Base-by-base conservation (phyloP, 2,329 filamentous ascomycete species). In the Fusarium penzigii region DNA sequence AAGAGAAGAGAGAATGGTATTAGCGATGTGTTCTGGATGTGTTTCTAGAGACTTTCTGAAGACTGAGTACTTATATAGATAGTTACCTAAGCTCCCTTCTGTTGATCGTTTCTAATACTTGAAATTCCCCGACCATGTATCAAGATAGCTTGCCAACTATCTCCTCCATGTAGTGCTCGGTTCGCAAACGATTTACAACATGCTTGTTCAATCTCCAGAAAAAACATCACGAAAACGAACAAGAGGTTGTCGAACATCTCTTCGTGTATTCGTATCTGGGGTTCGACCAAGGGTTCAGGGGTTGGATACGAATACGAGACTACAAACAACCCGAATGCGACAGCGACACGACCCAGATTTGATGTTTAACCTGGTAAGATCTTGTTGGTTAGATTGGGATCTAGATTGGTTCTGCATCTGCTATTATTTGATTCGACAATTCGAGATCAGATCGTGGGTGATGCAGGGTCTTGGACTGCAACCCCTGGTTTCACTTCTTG, bases 151-250 rank as follows among this genome's bases (percentile, higher is more conserved):
- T 25, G 7, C 32, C 13, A 14, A 36, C 32, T 11, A 11, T 36
- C 5, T 14, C 4, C 13, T 36, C 13, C 32, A 36, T 36, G 10
- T 36, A 36, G 10, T 12, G 13, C 32, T 36, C 13, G 32, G 32
- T 14, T 36, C 10, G 32, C 32, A 36, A 36, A 5, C 13, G 10
- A 12, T 9, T 36, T 14, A 36, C 32, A 11, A 36, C 3, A 36
- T 14, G 32, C 32, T 36, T 36, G 32, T 14, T 36, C 32, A 4
- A 36, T 36, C 32, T 36, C 10, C 10, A 36, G 10, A 36, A 12
- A 6, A 36, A 36, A 12, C 32, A 14, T 12, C 32, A 42, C 54
- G 54, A 56, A 56, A 29, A 56, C 54, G 54, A 56, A 56, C 51
- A 56, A 56, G 53, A 56, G 39, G 29, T 12, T 52, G 25, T 17